These are phyloP conservation scores for Ustilago trichophora DNA, from an alignment of 1,284 basidiomycete genomes.

Conservation along the genomic window DNA sequence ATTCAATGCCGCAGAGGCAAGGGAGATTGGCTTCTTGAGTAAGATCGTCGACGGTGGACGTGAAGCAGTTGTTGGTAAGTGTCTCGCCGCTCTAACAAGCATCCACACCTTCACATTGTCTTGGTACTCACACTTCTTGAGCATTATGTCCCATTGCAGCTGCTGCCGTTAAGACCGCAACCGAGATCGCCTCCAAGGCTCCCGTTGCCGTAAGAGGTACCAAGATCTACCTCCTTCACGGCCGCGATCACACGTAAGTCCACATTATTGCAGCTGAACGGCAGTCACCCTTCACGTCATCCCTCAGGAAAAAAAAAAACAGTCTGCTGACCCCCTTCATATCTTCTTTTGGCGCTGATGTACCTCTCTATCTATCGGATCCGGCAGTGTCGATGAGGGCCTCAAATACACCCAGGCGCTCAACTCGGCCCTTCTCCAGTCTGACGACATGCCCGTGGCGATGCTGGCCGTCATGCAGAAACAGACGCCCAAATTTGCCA, in stretches of 20 bases:
- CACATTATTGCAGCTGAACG: too few relatives aligned
- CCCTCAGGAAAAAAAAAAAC: too few relatives aligned
- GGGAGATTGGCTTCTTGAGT: constrained; percentile 79
- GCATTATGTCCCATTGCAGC: too few relatives aligned
- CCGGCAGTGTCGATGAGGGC: constrained; percentile 75
- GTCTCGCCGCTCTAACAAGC: background rate
- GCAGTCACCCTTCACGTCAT: too few relatives aligned
- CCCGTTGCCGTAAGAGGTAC: constrained; percentile 82
- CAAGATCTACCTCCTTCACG: constrained; percentile 79
- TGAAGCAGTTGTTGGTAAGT: constrained; percentile 68
- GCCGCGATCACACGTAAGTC: constrained; percentile 74
- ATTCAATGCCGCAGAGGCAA: constrained; percentile 79
- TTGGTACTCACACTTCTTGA: too few relatives aligned
- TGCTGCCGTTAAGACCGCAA: constrained; percentile 76
- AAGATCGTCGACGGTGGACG: constrained; percentile 76
- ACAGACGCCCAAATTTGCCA: constrained; percentile 63
- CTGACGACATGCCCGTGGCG: constrained; percentile 71
- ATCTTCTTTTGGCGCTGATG: too few relatives aligned
- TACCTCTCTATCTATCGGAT: background rate
- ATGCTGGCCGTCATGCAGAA: constrained; percentile 69
- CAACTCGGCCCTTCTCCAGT: constrained; percentile 79
- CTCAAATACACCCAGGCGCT: constrained; percentile 81
- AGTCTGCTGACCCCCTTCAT: too few relatives aligned
- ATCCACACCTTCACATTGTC: too few relatives aligned
- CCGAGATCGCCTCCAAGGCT: constrained; percentile 77